Evolutionary conservation across 1,284 basidiomycete species (phyloP), one percentile per base, ranked within the genome.

Genomic region (Sanghuangporus weigelae): DNA sequence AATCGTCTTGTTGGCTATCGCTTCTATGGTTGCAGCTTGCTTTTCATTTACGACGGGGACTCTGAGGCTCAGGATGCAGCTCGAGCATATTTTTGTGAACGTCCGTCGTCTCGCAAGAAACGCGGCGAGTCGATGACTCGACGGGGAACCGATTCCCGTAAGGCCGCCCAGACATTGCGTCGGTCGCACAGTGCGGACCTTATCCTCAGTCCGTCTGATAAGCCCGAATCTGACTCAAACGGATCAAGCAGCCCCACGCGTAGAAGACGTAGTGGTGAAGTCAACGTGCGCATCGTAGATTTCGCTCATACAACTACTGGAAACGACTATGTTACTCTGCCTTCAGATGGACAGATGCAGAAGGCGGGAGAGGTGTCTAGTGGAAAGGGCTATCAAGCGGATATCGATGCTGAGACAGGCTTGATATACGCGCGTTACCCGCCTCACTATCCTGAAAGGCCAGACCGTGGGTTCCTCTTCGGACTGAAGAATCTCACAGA

Each of bases 251-350:
- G 82, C 31, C 79, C 77, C 16, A 44, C 38, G 16, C 42, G 61
- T n/a, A 26, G 36, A 40, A 60, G 80, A 81, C 23, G 83, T 71
- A 86, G 93, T 23, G 97, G 97, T 48, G 95, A 97, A 75, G 86
- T 99, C 64, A 95, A 93, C 71, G 92, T 99, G 67, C 92, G 96
- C 35, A 88, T 99, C 63, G 97, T 99, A 65, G 96, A 99, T 76
- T 99, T 99, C 78, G 97, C 96, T 7, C 96, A 98, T 74, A 98
- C 96, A 64, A 98, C 96, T 7, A 98, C 96, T 0, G 96, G 96
- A 7, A 82, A 84, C 53, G 97, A 99, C 75, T 98, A 95, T 83
- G 74, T 92, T 60, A 85, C 88, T 16, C 82, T 81, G 69, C 82
- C 87, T 2, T 74, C 80, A 3, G 64, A 49, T 57, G 71, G 75